Conservation (phyloP, 1,284 basidiomycete genomes). For the Sporisorium exsertum region DNA sequence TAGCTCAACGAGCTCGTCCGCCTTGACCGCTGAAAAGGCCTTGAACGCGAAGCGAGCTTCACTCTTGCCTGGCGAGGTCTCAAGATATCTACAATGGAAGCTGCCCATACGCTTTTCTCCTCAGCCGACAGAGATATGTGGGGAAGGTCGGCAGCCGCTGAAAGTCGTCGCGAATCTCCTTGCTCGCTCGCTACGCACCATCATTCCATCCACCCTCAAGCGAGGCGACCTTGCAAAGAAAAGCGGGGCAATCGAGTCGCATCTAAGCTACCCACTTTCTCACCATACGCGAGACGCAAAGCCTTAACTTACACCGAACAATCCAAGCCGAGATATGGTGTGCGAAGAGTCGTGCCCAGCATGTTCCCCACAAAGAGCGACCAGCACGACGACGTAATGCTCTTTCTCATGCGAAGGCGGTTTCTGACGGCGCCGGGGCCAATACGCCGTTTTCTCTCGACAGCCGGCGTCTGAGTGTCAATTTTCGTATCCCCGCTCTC, state of each 20-base stretch:
- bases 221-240: neutral
- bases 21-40: too few relatives aligned
- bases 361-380: neutral
- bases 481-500: neutral
- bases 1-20: too few relatives aligned
- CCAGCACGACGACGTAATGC: conserved; percentile 5
- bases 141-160: too few relatives aligned
- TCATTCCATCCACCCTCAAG: neutral
- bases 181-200: neutral
- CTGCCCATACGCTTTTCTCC: too few relatives aligned
- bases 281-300: conserved; percentile 6
- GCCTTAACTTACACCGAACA: neutral
- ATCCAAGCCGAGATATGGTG: neutral
- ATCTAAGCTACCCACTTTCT: neutral
- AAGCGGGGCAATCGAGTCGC: conserved; percentile 8
- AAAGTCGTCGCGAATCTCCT: too few relatives aligned
- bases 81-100: too few relatives aligned
- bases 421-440: neutral
- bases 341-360: too few relatives aligned
- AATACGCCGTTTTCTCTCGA: neutral
- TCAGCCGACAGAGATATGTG: too few relatives aligned
- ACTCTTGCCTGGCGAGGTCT: too few relatives aligned
- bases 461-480: conserved; percentile 5
- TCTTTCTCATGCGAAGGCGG: neutral
- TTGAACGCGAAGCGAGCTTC: too few relatives aligned